Evolutionary conservation across 306 rosid genomes (phyloP).

Genomic region (Castanea mollissima): DNA sequence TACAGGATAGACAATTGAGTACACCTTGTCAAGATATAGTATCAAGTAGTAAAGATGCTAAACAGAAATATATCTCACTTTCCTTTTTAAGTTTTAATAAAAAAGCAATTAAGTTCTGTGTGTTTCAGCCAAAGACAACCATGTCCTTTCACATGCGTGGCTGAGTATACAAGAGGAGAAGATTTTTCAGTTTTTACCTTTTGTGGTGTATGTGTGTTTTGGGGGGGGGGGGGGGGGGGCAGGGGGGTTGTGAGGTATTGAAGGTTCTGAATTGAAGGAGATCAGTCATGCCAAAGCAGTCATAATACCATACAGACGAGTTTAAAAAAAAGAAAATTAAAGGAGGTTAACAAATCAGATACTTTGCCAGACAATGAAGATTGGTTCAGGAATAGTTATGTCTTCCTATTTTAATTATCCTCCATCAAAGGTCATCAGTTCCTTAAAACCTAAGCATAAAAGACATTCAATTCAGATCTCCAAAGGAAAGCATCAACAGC

Average conservation of each 20-base stretch:
- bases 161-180: background rate
- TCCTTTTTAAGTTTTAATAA: background rate
- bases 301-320: too few species aligned
- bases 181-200: too few species aligned
- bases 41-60: too few species aligned
- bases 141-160: background rate
- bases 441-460: background rate
- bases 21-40: too few species aligned
- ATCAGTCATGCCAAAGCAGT: too few species aligned
- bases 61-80: background rate
- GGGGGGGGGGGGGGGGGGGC: accelerated
- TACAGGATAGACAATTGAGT: too few species aligned
- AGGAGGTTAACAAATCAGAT: background rate
- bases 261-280: too few species aligned
- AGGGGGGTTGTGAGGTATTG: too few species aligned
- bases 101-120: background rate
- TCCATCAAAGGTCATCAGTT: background rate
- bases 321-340: too few species aligned
- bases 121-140: background rate
- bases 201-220: too few species aligned
- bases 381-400: background rate
- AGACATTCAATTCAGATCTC: background rate
- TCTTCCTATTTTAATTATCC: background rate
- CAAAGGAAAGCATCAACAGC: background rate
- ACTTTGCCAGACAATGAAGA: background rate